Conservation (phyloP, 177 flowering plant species). For the Vitis hybrid region DNA sequence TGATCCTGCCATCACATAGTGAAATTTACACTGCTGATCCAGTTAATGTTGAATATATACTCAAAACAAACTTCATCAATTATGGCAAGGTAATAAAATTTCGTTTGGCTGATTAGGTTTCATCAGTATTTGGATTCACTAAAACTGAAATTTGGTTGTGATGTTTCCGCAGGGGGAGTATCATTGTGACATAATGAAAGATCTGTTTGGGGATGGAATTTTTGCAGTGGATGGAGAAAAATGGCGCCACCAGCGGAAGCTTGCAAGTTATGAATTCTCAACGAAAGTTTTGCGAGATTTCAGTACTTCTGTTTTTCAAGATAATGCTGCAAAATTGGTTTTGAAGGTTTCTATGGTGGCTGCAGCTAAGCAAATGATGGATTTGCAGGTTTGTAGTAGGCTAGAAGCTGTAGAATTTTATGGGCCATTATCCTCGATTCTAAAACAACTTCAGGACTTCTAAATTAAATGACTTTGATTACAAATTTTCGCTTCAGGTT, state of each 20-base stretch:
- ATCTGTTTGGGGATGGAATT: constrained; percentile 35
- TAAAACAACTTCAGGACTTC: too few species aligned
- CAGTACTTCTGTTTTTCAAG: constrained; percentile 16
- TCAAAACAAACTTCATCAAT: constrained; percentile 41
- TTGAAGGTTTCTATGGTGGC: not conserved
- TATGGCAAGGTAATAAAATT: constrained; percentile 34
- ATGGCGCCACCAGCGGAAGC: constrained; percentile 35
- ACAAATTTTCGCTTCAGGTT: too few species aligned
- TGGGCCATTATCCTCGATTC: too few species aligned
- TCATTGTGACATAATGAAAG: constrained; percentile 14
- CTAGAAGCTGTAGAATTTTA: too few species aligned
- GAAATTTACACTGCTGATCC: constrained; percentile 39
- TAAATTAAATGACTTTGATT: too few species aligned
- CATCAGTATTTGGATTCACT: not conserved
- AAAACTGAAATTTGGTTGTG: not conserved
- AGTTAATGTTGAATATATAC: constrained; percentile 37
- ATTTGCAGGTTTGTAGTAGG: constrained; percentile 4
- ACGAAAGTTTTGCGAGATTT: constrained; percentile 27
- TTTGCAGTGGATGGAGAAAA: constrained; percentile 40
- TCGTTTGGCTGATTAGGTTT: not conserved
- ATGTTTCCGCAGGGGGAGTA: constrained; percentile 20
- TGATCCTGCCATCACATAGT: constrained; percentile 14
- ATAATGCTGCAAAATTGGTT: constrained; percentile 10
- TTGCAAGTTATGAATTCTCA: constrained; percentile 30
- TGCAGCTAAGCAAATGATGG: not conserved